Percentiles rank a stretch among this genome's conserved stretches.
These are phyloP conservation scores for thale cress (Arabidopsis thaliana) DNA, from an alignment of 345 rosid genomes.

Conservation along the genomic window TAIR10.1 NC_003075.7:16287501-16288000, in stretches of 20 bases:
- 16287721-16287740: background rate
- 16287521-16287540: background rate
- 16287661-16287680: background rate
- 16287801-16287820: background rate
- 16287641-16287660: too few species aligned
- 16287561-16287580: background rate
- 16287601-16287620: background rate
- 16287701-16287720: background rate
- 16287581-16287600: background rate
- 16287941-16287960: background rate
- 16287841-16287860: too few species aligned
- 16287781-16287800: too few species aligned
- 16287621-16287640: too few species aligned
- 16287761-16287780: background rate
- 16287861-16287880: background rate
- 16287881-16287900: background rate
- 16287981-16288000: background rate
- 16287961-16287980: background rate
- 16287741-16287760: background rate
- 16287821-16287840: background rate
- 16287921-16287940: background rate
- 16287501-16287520: background rate
- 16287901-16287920: background rate
- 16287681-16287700: background rate
- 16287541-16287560: too few species aligned